Evolutionary conservation across 148 eudicot genomes (phyloP).

Genomic region (Fallopia convolvulus): DNA sequence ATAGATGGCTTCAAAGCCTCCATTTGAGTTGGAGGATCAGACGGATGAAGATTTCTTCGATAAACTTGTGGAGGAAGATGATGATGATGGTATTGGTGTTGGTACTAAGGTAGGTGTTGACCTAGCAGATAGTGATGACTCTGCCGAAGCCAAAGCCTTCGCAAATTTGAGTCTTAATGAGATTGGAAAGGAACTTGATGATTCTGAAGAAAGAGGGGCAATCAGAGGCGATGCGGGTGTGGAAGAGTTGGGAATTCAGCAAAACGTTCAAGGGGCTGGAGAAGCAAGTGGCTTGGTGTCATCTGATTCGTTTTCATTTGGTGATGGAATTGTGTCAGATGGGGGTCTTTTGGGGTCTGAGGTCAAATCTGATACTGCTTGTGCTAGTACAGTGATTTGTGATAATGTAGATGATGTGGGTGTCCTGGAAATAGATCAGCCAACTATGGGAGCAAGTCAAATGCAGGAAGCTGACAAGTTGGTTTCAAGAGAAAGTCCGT

Average conservation of each 20-base stretch:
- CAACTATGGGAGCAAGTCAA: conserved; percentile 21
- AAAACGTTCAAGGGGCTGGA: neutral
- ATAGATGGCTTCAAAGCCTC: conserved; percentile 68
- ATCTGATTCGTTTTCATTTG: conserved; percentile 6
- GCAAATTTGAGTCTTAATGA: conserved; percentile 49
- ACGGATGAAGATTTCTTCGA: conserved; percentile 95
- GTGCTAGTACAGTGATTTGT: neutral
- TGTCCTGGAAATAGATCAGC: conserved; percentile 10
- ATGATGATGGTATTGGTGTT: conserved; percentile 22
- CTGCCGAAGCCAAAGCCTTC: conserved; percentile 39
- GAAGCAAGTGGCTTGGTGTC: neutral
- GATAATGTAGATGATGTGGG: conserved; percentile 9
- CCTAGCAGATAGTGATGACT: conserved; percentile 25
- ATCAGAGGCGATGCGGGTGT: conserved; percentile 17
- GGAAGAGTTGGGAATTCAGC: neutral
- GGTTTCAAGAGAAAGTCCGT: conserved; percentile 6
- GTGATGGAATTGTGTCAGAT: conserved; percentile 4
- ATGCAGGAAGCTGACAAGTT: conserved; percentile 1
- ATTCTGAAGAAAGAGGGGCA: conserved; percentile 17
- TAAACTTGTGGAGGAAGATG: conserved; percentile 76
- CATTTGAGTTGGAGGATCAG: conserved; percentile 87
- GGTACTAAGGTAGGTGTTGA: conserved; percentile 14
- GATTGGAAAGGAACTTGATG: conserved; percentile 16
- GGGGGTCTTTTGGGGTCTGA: neutral
- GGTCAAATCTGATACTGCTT: neutral